Conservation (phyloP, 139 green algal genomes). For the Micromonas pusilla region DNA sequence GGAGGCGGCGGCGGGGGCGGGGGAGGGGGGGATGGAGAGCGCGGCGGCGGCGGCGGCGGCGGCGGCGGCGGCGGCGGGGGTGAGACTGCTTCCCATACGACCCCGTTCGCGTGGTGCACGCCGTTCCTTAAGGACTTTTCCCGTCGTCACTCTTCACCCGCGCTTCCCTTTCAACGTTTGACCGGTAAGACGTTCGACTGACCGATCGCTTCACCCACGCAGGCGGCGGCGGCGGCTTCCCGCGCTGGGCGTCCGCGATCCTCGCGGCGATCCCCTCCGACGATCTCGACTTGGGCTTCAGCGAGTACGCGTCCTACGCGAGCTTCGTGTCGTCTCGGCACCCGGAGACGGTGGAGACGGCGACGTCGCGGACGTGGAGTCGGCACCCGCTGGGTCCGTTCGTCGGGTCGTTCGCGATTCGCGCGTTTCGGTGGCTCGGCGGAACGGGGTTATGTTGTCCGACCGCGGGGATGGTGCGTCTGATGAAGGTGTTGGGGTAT, state of each 20-base stretch:
- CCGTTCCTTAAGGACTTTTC: no score
- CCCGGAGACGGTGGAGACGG: background rate
- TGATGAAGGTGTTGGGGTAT: background rate
- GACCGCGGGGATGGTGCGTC: background rate
- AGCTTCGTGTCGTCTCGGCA: background rate
- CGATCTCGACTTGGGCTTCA: slow-evolving; percentile 6
- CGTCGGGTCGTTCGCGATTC: background rate
- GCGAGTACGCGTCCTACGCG: slow-evolving; percentile 23
- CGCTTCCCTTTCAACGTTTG: no score
- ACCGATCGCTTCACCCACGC: no score
- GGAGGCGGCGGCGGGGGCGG: background rate
- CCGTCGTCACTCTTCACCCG: no score
- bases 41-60: background rate
- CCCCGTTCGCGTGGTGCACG: no score
- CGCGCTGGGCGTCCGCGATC: background rate
- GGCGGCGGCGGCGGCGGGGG: background rate
- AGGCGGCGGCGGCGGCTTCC: background rate
- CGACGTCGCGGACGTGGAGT: background rate
- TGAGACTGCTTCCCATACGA: no score
- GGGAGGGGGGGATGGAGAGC: background rate
- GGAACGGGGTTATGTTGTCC: slow-evolving; percentile 3
- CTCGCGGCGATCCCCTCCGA: background rate
- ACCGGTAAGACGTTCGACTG: no score
- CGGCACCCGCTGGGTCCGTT: background rate
- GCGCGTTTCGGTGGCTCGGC: background rate